Percentiles rank a stretch among this genome's conserved stretches.
Evolutionary conservation across 2,329 filamentous ascomycete genomes (phyloP).

Genomic region (Waltergamsia citrina): DNA sequence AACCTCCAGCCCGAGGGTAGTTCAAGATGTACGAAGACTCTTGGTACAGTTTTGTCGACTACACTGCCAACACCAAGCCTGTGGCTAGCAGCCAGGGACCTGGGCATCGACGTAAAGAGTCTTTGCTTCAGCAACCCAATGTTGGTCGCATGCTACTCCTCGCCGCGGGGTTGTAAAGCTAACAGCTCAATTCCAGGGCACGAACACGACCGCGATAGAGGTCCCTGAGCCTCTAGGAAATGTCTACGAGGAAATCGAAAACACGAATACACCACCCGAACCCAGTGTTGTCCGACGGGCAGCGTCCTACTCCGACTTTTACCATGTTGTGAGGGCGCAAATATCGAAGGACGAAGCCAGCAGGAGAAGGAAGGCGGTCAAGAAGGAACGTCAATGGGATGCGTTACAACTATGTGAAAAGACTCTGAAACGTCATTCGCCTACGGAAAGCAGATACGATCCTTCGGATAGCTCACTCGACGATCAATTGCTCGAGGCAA

Average conservation of each 20-base stretch:
- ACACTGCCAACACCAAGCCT: constrained; percentile 21
- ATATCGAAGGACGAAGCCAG: constrained; percentile 38
- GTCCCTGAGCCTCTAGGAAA: constrained; percentile 46
- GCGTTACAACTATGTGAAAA: constrained; percentile 30
- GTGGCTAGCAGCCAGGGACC: constrained; percentile 30
- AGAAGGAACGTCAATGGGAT: constrained; percentile 35
- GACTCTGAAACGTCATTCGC: constrained; percentile 6
- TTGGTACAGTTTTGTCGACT: constrained; percentile 69
- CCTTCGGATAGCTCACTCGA: constrained; percentile 33
- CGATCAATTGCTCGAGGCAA: constrained; percentile 65
- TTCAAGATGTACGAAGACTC: constrained; percentile 68
- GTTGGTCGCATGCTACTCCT: constrained; percentile 27
- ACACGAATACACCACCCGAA: constrained; percentile 51
- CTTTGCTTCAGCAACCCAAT: constrained; percentile 58
- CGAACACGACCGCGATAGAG: constrained; percentile 35
- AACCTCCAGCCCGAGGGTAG: not conserved
- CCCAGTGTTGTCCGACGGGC: constrained; percentile 56
- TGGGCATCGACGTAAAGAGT: constrained; percentile 57
- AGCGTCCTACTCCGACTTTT: constrained; percentile 70
- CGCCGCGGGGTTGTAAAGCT: not conserved
- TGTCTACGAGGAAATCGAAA: constrained; percentile 46
- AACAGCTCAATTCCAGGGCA: constrained; percentile 31
- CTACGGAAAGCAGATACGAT: constrained; percentile 12
- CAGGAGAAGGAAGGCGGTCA: constrained; percentile 27
- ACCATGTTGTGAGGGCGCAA: constrained; percentile 51